Evolutionary conservation across 1,139 yeast species (phyloP), one percentile per base, ranked within the genome.

Genomic region (Meyerozyma guilliermondii): DNA sequence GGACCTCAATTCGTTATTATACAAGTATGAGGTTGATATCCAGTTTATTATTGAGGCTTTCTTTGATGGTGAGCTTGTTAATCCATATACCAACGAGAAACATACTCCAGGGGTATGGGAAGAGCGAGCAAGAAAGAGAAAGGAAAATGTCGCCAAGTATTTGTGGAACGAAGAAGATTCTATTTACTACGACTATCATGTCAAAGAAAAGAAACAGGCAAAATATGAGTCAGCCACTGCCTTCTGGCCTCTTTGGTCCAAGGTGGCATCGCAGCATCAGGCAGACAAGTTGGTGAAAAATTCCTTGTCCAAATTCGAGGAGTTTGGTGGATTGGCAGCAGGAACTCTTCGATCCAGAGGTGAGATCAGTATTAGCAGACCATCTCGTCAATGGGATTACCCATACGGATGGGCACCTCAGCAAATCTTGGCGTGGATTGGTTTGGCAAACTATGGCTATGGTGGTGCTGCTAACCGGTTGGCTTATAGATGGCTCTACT

Each of bases 361-460:
- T 23, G 80, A 70, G 14, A 68, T 86, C 26, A 80, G 85, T 2
- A 62, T 87, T 26, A 70, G 77, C 41, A 71, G 91, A 52, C 96
- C 96, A 20, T 81, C 87, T 28, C 77, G 98, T 62, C 98, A 92
- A 66, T 92, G 98, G 98, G 98, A 92, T 62, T 92, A 83, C 60
- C 98, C 98, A 6, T 88, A 72, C 58, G 98, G 98, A 5, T 92
- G 98, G 98, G 97, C 98, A 0, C 98, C 98, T 2, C 98, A 94
- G 61, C 98, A 92, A 62, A 87, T 92, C 17, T 66, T 92, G 43
- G 94, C 96, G 0, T 92, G 98, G 98, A 78, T 78, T 37, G 98
- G 98, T 0, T 70, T 92, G 34, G 58, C 62, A 28, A 78, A 83
- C 44, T 92, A 92, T 58, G 95, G 94, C 0, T 87, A 73, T 56